These are phyloP conservation scores for Verticillium albo-atrum DNA, from an alignment of 2,329 filamentous ascomycete genomes.

Conservation along the genomic window DNA sequence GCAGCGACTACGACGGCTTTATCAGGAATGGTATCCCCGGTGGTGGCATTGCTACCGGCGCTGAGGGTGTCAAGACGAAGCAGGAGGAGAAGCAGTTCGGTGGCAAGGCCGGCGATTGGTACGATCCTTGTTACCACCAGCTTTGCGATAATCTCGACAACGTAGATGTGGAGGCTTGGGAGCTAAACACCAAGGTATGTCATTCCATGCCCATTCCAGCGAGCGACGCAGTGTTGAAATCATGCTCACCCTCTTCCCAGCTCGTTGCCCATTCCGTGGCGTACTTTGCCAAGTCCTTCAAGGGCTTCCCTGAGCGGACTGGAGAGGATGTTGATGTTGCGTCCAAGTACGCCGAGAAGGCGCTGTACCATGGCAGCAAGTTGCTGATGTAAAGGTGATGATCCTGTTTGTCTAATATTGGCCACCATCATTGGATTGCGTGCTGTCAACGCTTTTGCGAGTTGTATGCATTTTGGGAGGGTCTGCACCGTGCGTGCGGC, in stretches of 20 bases:
- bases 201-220: neutral
- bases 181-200: slow-evolving; percentile 54
- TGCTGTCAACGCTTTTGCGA: too few relatives aligned
- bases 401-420: neutral
- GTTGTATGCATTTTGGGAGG: too few relatives aligned
- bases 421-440: neutral
- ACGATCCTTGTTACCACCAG: slow-evolving; percentile 58
- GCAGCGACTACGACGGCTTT: slow-evolving; percentile 77
- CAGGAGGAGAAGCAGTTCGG: slow-evolving; percentile 65
- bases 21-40: slow-evolving; percentile 68
- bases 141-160: slow-evolving; percentile 57
- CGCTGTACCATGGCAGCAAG: slow-evolving; percentile 47
- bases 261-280: slow-evolving; percentile 70
- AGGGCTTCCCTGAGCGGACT: slow-evolving; percentile 57
- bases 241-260: slow-evolving; percentile 21
- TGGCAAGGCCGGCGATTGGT: slow-evolving; percentile 59
- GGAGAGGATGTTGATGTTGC: slow-evolving; percentile 20
- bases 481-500: too few relatives aligned
- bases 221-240: neutral
- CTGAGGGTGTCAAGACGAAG: slow-evolving; percentile 69
- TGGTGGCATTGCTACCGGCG: slow-evolving; percentile 73
- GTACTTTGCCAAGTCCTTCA: slow-evolving; percentile 61
- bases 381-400: slow-evolving; percentile 36
- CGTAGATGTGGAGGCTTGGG: slow-evolving; percentile 56
- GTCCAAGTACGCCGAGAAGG: slow-evolving; percentile 25